Evolutionary conservation across 129 eudicot species (phyloP).

Genomic region (Apium graveolens): DNA sequence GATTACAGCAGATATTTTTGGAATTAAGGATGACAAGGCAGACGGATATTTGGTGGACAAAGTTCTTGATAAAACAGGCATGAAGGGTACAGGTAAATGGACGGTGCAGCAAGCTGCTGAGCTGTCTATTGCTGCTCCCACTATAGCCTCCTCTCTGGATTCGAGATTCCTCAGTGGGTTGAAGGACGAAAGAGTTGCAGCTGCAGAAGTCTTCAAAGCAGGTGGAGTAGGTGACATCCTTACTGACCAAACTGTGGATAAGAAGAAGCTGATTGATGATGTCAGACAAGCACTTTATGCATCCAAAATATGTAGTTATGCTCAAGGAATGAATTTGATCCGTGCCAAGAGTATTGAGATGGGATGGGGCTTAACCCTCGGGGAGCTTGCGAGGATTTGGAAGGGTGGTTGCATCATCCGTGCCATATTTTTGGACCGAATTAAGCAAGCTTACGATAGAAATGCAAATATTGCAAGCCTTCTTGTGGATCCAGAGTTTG

Average conservation of each 20-base stretch:
- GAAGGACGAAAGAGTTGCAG: slow-evolving; percentile 60
- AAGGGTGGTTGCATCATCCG: slow-evolving; percentile 74
- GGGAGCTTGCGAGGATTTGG: slow-evolving; percentile 75
- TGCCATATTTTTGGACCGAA: slow-evolving; percentile 64
- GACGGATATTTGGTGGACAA: slow-evolving; percentile 61
- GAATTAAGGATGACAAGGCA: slow-evolving; percentile 55
- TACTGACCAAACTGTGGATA: slow-evolving; percentile 39
- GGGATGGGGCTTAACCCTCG: slow-evolving; percentile 54
- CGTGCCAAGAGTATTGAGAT: slow-evolving; percentile 59
- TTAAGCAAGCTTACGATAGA: slow-evolving; percentile 59
- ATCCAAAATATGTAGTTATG: slow-evolving; percentile 64
- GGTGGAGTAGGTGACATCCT: slow-evolving; percentile 39
- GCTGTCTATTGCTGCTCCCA: slow-evolving; percentile 64
- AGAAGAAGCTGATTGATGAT: slow-evolving; percentile 51
- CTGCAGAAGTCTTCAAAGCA: slow-evolving; percentile 49
- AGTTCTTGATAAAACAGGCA: slow-evolving; percentile 58
- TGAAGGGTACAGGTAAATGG: slow-evolving; percentile 77
- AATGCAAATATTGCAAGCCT: slow-evolving; percentile 50
- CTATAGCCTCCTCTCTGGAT: slow-evolving; percentile 51
- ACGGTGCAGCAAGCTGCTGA: slow-evolving; percentile 77
- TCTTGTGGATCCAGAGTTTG: slow-evolving; percentile 59
- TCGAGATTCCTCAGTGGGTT: slow-evolving; percentile 66
- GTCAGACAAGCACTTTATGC: slow-evolving; percentile 67
- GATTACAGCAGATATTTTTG: slow-evolving; percentile 60
- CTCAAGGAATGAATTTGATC: slow-evolving; percentile 67